Percentiles rank a stretch among this genome's conserved stretches.
Evolutionary conservation across 1,139 yeast species (phyloP).

Genomic region (Hanseniaspora uvarum): DNA sequence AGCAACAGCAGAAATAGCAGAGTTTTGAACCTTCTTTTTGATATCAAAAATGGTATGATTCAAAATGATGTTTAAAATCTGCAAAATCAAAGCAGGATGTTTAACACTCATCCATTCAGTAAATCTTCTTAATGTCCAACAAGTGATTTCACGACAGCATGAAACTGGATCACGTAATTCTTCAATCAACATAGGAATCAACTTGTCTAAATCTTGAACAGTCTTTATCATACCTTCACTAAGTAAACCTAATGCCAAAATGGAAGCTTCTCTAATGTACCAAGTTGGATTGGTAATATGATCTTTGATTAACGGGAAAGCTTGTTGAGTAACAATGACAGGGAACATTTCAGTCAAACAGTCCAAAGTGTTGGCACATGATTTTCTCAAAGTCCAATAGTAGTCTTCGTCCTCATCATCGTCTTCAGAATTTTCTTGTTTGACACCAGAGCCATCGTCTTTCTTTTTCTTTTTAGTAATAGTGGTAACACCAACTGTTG

Average conservation of each 20-base stretch:
- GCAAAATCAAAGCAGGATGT: constrained; percentile 59
- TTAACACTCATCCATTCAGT: constrained; percentile 70
- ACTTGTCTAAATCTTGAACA: constrained; percentile 59
- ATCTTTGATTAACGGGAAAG: constrained; percentile 67
- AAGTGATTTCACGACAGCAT: constrained; percentile 80
- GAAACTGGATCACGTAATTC: constrained; percentile 67
- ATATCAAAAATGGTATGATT: constrained; percentile 58
- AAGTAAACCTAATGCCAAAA: constrained; percentile 89
- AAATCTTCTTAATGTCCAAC: constrained; percentile 90
- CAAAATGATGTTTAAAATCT: constrained; percentile 69
- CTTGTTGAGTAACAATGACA: constrained; percentile 50
- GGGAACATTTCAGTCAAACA: constrained; percentile 63
- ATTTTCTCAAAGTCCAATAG: constrained; percentile 86
- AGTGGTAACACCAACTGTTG: constrained; percentile 59
- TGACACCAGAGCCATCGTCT: constrained; percentile 28
- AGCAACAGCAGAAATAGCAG: constrained; percentile 82
- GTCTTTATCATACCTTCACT: constrained; percentile 76
- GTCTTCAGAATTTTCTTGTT: constrained; percentile 28
- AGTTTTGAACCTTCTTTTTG: constrained; percentile 87
- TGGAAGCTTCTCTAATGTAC: constrained; percentile 88
- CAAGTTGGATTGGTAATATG: constrained; percentile 61
- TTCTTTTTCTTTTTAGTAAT: constrained; percentile 44
- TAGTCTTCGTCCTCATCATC: constrained; percentile 33
- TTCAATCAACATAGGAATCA: constrained; percentile 78
- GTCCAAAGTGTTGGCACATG: constrained; percentile 89